phyloP scores from a whole-genome alignment of 345 rosid species.

The Eucalyptus virginea region DNA sequence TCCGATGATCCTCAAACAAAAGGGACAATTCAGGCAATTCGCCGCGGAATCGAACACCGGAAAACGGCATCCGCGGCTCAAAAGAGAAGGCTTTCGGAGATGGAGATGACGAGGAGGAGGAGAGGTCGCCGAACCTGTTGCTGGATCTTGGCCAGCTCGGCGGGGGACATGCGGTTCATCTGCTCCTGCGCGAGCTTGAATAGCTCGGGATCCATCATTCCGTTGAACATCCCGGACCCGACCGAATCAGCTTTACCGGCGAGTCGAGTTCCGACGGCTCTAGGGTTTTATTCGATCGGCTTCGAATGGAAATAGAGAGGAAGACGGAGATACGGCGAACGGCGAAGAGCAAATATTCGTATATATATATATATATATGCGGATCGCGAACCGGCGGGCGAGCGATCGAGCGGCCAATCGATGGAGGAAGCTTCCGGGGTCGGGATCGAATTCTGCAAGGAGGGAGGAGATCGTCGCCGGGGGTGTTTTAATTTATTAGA shows the following conservation, averaged over 20 bases:
- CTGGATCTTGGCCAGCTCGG: conserved; percentile 62
- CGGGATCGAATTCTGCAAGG: background rate
- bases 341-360: background rate
- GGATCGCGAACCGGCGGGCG: background rate
- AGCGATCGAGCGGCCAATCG: background rate
- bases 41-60: background rate
- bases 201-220: conserved; percentile 96
- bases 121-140: conserved; percentile 24
- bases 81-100: background rate
- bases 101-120: background rate
- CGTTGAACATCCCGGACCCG: conserved; percentile 39
- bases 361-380: too few relatives aligned
- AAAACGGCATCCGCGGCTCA: background rate
- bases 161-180: conserved; percentile 91
- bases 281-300: background rate
- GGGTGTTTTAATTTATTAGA: background rate
- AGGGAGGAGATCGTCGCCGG: background rate
- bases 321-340: background rate
- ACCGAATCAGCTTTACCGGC: background rate
- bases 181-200: conserved; percentile 87
- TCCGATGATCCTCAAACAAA: background rate
- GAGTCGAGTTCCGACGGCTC: background rate
- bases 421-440: background rate
- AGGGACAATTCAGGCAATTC: background rate
- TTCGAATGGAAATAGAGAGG: background rate